These are phyloP conservation scores for Phialemonium atrogriseum DNA, from an alignment of 2,329 filamentous ascomycete species.

Conservation along the genomic window DNA sequence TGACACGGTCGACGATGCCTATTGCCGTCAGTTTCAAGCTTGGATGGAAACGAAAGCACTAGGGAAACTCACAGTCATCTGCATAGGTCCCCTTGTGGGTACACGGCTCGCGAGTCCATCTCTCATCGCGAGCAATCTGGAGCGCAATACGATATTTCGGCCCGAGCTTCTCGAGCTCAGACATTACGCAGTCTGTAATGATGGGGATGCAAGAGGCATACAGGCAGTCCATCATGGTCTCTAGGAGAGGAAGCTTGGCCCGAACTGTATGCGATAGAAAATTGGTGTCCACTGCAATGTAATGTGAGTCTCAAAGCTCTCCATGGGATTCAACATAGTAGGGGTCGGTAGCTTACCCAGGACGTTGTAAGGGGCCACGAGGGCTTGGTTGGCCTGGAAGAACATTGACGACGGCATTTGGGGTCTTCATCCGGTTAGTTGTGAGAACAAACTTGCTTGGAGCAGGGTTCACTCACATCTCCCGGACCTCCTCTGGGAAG, in stretches of 20 bases:
- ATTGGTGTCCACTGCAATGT: constrained; percentile 53
- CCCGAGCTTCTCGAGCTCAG: constrained; percentile 81
- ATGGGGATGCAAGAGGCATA: constrained; percentile 87
- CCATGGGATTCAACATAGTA: background rate
- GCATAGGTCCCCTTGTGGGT: constrained; percentile 85
- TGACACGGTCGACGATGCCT: constrained; percentile 68
- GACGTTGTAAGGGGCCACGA: constrained; percentile 73
- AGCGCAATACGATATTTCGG: constrained; percentile 82
- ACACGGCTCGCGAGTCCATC: constrained; percentile 79
- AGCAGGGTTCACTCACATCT: constrained; percentile 44
- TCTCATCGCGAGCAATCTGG: constrained; percentile 78
- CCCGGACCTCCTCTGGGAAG: constrained; percentile 58
- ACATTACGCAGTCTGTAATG: constrained; percentile 63
- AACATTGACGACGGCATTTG: constrained; percentile 79
- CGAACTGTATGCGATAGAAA: constrained; percentile 88
- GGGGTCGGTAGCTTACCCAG: constrained; percentile 36
- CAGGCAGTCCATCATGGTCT: constrained; percentile 86
- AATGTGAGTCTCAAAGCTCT: too few species aligned
- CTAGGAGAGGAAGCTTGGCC: constrained; percentile 78
- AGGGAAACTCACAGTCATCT: constrained; percentile 36
- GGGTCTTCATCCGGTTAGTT: constrained; percentile 33
- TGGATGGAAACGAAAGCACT: background rate
- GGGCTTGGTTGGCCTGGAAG: constrained; percentile 80
- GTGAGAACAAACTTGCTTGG: constrained; percentile 4
- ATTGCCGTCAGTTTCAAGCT: constrained; percentile 40